Evolutionary conservation across 768 basidiomycete species (phyloP), one percentile per base, ranked within the genome.

Genomic region (Pleurotus ostreatus): DNA sequence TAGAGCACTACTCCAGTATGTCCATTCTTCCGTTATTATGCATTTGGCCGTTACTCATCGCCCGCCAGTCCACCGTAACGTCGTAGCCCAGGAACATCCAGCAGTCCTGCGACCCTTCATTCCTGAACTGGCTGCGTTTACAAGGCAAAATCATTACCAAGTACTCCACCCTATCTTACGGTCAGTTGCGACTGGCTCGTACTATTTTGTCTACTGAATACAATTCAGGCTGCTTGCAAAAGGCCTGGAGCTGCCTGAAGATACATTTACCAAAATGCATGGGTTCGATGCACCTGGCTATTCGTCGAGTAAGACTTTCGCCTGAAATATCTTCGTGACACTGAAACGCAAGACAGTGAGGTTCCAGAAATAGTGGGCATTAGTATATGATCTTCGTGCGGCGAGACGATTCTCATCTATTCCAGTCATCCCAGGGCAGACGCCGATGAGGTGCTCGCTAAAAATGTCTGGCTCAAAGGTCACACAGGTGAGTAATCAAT

Each of bases 161-260:
- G 71, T 86, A 12, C 60, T 86, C 5, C 73, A 80, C 62, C 75
- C 78, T 0, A 63, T 81, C 25, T 63, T 84, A 34, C 68, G 76
- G 78, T n/a, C n/a, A n/a, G n/a, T n/a, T n/a, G n/a, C n/a, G n/a
- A n/a, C n/a, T n/a, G n/a, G n/a, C n/a, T n/a, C n/a, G n/a, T n/a
- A n/a, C n/a, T n/a, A n/a, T n/a, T n/a, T n/a, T n/a, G n/a, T n/a
- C n/a, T n/a, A n/a, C n/a, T n/a, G n/a, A n/a, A n/a, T n/a, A n/a
- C n/a, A n/a, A n/a, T n/a, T n/a, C n/a, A n/a, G n/a, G n/a, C n/a
- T n/a, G n/a, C n/a, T n/a, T n/a, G n/a, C n/a, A 0, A 57, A 77
- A 5, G 79, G 81, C 6, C 68, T 84, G 37, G 79, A 82, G 56
- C 71, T 83, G 5, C 81, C 80, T 1, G 81, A 84, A 60, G 78